Conservation (phyloP, 257 asterid species). For the Fraxinus pennsylvanica region DNA sequence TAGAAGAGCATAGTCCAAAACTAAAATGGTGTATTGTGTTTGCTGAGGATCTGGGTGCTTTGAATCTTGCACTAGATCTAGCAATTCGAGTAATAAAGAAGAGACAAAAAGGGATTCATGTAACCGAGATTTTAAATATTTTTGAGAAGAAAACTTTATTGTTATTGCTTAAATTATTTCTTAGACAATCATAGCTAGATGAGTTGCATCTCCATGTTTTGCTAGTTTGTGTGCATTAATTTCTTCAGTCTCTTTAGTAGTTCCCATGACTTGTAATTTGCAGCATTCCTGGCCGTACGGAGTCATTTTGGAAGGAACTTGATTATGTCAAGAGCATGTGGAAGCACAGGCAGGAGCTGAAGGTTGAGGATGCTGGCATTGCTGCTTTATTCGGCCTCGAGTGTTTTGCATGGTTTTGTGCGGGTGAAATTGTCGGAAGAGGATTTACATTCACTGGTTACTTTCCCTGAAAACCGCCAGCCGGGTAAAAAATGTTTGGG, state of each 20-base stretch:
- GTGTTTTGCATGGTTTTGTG: constrained; percentile 53
- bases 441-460: constrained; percentile 55
- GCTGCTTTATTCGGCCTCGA: constrained; percentile 56
- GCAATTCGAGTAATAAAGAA: no score
- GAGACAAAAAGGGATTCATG: neutral
- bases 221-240: neutral
- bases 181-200: neutral
- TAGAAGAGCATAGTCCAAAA: neutral
- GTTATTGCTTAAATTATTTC: neutral
- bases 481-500: constrained; percentile 15
- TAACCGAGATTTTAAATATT: neutral
- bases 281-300: constrained; percentile 87
- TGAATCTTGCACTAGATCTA: neutral
- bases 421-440: constrained; percentile 54
- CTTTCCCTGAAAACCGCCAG: constrained; percentile 33
- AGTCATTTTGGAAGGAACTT: constrained; percentile 81
- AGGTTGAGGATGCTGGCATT: constrained; percentile 87
- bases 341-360: constrained; percentile 76
- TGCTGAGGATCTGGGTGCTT: no score
- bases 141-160: no score
- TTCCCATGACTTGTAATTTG: neutral
- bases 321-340: constrained; percentile 76
- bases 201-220: neutral
- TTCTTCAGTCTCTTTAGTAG: neutral
- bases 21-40: no score